phyloP scores from a whole-genome alignment of 805 yeast genomes.

The Wickerhamomyces chaumierensis region DNA sequence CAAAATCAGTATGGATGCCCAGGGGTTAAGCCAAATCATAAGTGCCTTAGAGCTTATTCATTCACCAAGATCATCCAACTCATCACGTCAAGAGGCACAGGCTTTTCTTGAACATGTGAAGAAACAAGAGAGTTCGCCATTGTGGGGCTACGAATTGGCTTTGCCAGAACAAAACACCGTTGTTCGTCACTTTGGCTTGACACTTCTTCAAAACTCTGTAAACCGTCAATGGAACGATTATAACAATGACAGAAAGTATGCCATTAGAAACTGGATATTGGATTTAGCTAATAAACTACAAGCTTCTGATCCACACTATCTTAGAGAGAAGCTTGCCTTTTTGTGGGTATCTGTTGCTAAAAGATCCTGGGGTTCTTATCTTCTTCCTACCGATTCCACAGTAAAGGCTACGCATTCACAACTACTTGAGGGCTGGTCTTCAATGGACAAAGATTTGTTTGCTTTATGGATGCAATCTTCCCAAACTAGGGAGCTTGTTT shows the following conservation, averaged over 20 bases:
- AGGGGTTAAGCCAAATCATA: conserved; percentile 64
- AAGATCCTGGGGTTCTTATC: conserved; percentile 75
- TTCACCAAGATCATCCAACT: conserved; percentile 50
- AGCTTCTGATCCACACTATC: conserved; percentile 72
- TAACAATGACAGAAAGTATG: conserved; percentile 44
- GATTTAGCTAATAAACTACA: conserved; percentile 57
- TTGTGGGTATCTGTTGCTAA: conserved; percentile 90
- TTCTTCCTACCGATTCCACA: conserved; percentile 24
- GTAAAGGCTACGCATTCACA: conserved; percentile 33
- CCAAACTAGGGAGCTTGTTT: conserved; percentile 62
- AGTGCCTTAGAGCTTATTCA: conserved; percentile 70
- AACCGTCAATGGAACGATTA: conserved; percentile 41
- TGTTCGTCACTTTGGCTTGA: conserved; percentile 84
- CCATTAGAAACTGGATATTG: conserved; percentile 76
- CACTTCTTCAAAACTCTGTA: conserved; percentile 66
- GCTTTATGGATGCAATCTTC: conserved; percentile 60
- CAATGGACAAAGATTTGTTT: conserved; percentile 73
- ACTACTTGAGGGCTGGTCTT: conserved; percentile 61
- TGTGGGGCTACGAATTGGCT: conserved; percentile 85
- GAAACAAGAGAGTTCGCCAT: conserved; percentile 72
- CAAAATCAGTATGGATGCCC: conserved; percentile 44
- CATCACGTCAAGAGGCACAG: conserved; percentile 45
- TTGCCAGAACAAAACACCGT: conserved; percentile 49
- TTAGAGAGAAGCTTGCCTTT: conserved; percentile 81
- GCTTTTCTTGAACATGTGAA: conserved; percentile 67